phyloP scores from a whole-genome alignment of 1,139 yeast species.

The Protomyces inouyei region DNA sequence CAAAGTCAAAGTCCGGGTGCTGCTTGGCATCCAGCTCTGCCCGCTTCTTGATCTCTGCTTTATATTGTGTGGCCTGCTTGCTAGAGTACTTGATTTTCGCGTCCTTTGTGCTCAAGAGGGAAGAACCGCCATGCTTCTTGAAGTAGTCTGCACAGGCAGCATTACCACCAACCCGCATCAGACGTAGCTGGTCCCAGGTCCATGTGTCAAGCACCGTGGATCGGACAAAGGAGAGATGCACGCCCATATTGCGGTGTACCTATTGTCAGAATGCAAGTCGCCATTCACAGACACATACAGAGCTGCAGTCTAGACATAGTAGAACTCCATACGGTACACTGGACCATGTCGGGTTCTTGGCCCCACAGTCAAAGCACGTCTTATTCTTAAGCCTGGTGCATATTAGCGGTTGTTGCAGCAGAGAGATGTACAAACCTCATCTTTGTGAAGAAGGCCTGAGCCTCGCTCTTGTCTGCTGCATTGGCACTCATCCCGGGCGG shows the following conservation, averaged over 20 bases:
- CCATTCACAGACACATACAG: conserved; percentile 44
- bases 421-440: neutral
- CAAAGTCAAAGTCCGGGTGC: conserved; percentile 28
- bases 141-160: conserved; percentile 67
- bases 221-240: conserved; percentile 92
- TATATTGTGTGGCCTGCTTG: conserved; percentile 69
- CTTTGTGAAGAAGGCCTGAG: conserved; percentile 23
- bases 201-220: conserved; percentile 97
- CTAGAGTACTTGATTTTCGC: conserved; percentile 77
- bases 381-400: conserved; percentile 10
- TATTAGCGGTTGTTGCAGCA: neutral
- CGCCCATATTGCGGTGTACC: conserved; percentile 90
- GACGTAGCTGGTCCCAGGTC: conserved; percentile 78
- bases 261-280: neutral
- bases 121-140: conserved; percentile 54
- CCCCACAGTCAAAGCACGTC: conserved; percentile 81
- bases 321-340: conserved; percentile 95
- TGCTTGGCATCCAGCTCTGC: conserved; percentile 57
- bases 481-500: conserved; percentile 13
- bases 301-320: conserved; percentile 96
- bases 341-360: conserved; percentile 99
- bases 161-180: conserved; percentile 96
- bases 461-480: conserved; percentile 26
- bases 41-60: conserved; percentile 67
- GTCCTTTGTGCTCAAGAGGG: conserved; percentile 38